Evolutionary conservation across 2,329 filamentous ascomycete genomes (phyloP).

Genomic region (Neofusicoccum laricinum): DNA sequence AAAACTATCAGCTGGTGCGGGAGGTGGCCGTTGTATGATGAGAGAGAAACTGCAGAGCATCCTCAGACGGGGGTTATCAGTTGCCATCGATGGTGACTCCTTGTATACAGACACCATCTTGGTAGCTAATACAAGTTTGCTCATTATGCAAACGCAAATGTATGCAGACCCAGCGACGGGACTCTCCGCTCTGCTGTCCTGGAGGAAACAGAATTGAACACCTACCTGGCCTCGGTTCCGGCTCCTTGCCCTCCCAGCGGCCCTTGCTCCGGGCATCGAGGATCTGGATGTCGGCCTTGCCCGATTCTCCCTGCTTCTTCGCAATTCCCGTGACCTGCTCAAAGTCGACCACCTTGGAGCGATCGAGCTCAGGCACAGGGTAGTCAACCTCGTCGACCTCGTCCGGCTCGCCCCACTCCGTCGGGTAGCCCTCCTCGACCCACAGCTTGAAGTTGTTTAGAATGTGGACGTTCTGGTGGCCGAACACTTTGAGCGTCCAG

Average conservation of each 20-base stretch:
- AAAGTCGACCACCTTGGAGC: slow-evolving; percentile 70
- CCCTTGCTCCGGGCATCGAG: slow-evolving; percentile 80
- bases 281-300: slow-evolving; percentile 78
- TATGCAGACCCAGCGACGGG: neutral
- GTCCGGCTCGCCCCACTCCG: slow-evolving; percentile 71
- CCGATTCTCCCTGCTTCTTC: slow-evolving; percentile 75
- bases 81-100: neutral
- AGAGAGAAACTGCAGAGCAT: neutral
- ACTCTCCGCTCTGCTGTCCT: neutral
- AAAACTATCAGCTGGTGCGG: neutral
- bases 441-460: slow-evolving; percentile 96
- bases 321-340: slow-evolving; percentile 79
- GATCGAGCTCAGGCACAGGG: slow-evolving; percentile 45
- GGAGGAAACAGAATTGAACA: slow-evolving; percentile 28
- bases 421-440: slow-evolving; percentile 78
- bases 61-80: neutral
- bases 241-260: slow-evolving; percentile 76
- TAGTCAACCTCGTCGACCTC: slow-evolving; percentile 43
- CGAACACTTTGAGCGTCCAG: slow-evolving; percentile 90
- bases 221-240: slow-evolving; percentile 78
- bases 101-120: neutral
- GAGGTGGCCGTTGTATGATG: neutral
- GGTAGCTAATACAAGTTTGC: neutral
- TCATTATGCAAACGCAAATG: neutral
- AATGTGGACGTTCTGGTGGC: slow-evolving; percentile 82